Conservation (phyloP, 1,284 basidiomycete species). For the Phaffia rhodozyma region DNA sequence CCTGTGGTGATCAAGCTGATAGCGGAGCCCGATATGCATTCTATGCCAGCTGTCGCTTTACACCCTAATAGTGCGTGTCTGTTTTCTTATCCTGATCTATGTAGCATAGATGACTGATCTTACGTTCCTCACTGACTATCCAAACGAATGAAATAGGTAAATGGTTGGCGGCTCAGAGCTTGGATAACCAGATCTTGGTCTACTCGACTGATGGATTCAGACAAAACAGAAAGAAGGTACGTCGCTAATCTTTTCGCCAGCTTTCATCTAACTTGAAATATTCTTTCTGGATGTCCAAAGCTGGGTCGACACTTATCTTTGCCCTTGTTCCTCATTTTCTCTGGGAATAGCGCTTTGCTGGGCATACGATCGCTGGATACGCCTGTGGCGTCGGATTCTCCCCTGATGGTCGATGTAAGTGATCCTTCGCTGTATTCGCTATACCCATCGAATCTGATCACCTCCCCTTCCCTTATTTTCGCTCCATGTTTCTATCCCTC, state of each 20-base stretch:
- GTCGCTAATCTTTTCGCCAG: neutral
- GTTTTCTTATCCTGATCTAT: neutral
- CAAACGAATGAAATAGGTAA: slow-evolving; percentile 48
- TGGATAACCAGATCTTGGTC: slow-evolving; percentile 95
- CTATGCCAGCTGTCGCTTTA: slow-evolving; percentile 92
- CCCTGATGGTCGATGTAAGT: slow-evolving; percentile 66
- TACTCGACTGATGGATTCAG: slow-evolving; percentile 91
- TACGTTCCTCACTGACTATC: slow-evolving; percentile 1
- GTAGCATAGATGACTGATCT: slow-evolving; percentile 14
- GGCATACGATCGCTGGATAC: slow-evolving; percentile 91
- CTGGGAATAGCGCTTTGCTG: slow-evolving; percentile 84
- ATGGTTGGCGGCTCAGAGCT: slow-evolving; percentile 91
- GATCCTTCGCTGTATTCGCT: too few species aligned
- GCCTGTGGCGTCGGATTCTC: slow-evolving; percentile 94
- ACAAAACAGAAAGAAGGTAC: slow-evolving; percentile 55
- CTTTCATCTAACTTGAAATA: too few species aligned
- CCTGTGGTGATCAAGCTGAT: slow-evolving; percentile 99
- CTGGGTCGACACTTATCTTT: neutral
- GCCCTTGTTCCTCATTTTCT: slow-evolving; percentile 12
- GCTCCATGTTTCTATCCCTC: too few species aligned
- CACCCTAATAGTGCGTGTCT: slow-evolving; percentile 77
- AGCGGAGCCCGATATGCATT: slow-evolving; percentile 98
- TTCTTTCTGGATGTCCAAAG: neutral
- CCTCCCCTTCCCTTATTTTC: too few species aligned
- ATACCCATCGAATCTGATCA: too few species aligned